A percentile compares a stretch with the other conserved stretches of the same genome.
Conservation (phyloP, 768 basidiomycete species). For the Thelephora aurantiotincta region DNA sequence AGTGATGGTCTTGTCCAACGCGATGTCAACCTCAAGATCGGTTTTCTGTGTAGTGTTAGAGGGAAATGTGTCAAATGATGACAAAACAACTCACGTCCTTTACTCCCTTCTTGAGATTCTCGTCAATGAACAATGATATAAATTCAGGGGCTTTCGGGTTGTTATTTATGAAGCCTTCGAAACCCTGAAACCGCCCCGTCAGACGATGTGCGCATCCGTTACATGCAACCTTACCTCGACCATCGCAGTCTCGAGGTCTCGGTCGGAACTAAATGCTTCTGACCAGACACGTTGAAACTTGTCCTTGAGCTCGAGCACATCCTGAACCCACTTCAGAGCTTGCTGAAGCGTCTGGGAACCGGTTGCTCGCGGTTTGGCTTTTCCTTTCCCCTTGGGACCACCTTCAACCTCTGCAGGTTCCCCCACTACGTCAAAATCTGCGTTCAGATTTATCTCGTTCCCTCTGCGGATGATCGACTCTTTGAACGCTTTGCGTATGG, state of each 20-base stretch:
- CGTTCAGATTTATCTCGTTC: slow-evolving; percentile 56
- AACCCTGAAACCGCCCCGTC: slow-evolving; percentile 46
- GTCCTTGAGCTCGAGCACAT: slow-evolving; percentile 83
- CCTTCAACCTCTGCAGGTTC: slow-evolving; percentile 24
- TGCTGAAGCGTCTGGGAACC: slow-evolving; percentile 33
- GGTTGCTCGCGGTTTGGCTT: slow-evolving; percentile 21
- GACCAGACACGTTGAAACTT: slow-evolving; percentile 71
- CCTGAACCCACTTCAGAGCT: slow-evolving; percentile 89
- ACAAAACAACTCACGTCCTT: slow-evolving; percentile 57
- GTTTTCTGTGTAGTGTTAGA: slow-evolving; percentile 54
- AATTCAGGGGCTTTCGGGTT: slow-evolving; percentile 86
- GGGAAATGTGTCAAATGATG: neutral
- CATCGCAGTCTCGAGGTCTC: slow-evolving; percentile 64
- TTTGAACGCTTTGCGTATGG: slow-evolving; percentile 53
- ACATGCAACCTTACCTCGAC: slow-evolving; percentile 50
- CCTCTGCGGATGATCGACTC: slow-evolving; percentile 63
- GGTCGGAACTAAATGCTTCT: slow-evolving; percentile 55
- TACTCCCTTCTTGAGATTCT: slow-evolving; percentile 86
- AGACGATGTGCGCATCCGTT: neutral
- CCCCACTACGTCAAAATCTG: slow-evolving; percentile 19
- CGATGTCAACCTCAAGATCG: slow-evolving; percentile 76
- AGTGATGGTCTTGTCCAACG: slow-evolving; percentile 91
- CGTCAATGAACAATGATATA: slow-evolving; percentile 94
- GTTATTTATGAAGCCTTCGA: slow-evolving; percentile 79
- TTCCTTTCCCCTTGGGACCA: slow-evolving; percentile 32